phyloP scores from a whole-genome alignment of 169 alveolate species.

The Perkinsus olseni region DNA sequence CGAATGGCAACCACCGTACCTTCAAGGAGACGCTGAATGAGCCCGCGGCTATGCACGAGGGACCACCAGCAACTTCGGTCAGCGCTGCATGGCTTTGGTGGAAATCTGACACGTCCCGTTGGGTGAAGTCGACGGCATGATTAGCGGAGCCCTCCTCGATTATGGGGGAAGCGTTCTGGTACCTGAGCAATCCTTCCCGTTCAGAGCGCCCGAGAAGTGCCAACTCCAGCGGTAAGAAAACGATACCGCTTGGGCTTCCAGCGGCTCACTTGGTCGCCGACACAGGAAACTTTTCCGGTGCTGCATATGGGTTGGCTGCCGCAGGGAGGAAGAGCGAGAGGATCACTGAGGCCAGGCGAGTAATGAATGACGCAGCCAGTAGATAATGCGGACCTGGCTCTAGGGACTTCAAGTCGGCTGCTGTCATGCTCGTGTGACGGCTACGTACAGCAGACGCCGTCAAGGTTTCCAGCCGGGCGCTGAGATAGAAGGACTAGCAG shows the following conservation, averaged over 20 bases:
- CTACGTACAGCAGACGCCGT: background rate
- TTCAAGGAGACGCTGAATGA: background rate
- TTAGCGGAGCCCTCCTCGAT: background rate
- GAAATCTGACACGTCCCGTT: background rate
- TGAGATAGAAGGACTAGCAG: background rate
- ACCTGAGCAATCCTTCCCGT: no score
- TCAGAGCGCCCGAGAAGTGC: no score
- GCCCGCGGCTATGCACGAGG: background rate
- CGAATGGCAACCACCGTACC: slow-evolving; percentile 7
- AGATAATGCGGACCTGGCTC: background rate
- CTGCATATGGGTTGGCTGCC: background rate
- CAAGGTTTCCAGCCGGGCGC: background rate
- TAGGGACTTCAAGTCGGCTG: background rate
- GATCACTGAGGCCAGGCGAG: background rate
- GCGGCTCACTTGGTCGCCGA: background rate
- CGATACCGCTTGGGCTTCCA: background rate
- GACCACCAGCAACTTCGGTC: background rate
- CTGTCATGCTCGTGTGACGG: background rate
- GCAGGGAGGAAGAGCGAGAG: background rate
- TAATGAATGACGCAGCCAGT: background rate
- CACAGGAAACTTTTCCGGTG: background rate
- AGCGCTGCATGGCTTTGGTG: background rate
- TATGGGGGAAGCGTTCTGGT: background rate
- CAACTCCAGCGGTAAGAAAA: no score
- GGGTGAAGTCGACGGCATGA: background rate